Percentiles rank a stretch among this genome's conserved stretches.
These are phyloP conservation scores for Xylaria sp. DNA, from an alignment of 2,329 filamentous ascomycete species.

Conservation along the genomic window DNA sequence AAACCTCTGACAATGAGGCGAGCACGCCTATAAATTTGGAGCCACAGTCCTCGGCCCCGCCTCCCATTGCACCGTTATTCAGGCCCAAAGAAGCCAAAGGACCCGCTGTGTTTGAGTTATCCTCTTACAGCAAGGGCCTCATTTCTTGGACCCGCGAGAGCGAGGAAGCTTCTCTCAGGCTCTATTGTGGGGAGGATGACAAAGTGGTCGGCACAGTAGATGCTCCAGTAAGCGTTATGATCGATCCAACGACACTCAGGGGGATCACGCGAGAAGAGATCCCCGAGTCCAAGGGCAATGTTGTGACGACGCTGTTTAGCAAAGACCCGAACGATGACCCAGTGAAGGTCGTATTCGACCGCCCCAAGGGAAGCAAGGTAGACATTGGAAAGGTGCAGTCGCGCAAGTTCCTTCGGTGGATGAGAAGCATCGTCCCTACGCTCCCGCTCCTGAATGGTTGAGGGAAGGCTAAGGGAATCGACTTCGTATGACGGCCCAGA, in stretches of 20 bases:
- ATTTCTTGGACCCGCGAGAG: conserved; percentile 37
- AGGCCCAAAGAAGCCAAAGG: conserved; percentile 1
- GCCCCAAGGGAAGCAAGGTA: conserved; percentile 34
- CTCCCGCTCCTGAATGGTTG: conserved; percentile 33
- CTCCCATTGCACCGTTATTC: background rate
- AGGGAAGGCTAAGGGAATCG: background rate
- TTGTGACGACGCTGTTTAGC: conserved; percentile 27
- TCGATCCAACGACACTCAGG: conserved; percentile 37
- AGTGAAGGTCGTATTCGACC: conserved; percentile 40
- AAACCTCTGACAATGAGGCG: background rate
- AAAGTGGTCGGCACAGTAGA: conserved; percentile 28
- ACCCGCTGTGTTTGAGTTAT: conserved; percentile 38
- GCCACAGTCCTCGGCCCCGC: background rate
- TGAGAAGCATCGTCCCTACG: conserved; percentile 34
- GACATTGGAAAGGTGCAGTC: conserved; percentile 40
- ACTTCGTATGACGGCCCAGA: background rate
- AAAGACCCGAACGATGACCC: conserved; percentile 2
- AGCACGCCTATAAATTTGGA: background rate
- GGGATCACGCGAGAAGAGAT: conserved; percentile 34
- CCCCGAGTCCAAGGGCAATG: conserved; percentile 33
- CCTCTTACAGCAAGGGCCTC: conserved; percentile 34
- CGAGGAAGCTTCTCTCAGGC: conserved; percentile 28
- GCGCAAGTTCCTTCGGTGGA: conserved; percentile 41
- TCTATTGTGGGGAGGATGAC: conserved; percentile 37
- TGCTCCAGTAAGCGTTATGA: conserved; percentile 27